Base-by-base conservation (phyloP, 805 yeast genomes). In the Komagataella populi region DNA sequence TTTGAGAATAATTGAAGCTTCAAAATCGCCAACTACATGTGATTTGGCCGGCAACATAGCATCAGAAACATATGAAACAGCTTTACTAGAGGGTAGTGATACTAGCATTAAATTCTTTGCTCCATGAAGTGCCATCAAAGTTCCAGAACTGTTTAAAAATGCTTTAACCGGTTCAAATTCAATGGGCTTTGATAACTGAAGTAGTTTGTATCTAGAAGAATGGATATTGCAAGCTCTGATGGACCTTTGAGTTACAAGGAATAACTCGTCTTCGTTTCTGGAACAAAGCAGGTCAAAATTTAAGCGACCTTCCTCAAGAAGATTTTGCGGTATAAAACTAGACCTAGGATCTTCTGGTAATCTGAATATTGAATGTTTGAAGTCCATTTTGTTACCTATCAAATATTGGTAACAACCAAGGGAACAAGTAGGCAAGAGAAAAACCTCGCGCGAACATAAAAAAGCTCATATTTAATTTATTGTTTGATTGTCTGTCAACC, bases 151-250 rank as follows among this genome's bases (percentile, higher is more conserved):
- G 54, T 68, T 69, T 49, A 66, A 52, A 2, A 49, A 51, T 22
- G 69, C 49, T 1, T 58, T 53, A 6, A 53, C 49, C 16, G 69
- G 63, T 20, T 56, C 57, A 48, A 58, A 58, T 17, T 54, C 56
- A 30, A 49, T 43, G 6, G 39, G n/a, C 4, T 23, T 43, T 22
- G 51, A 52, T 16, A 54, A 51, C 12, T 47, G 43, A 17, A 67
- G 49, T n/a, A 66, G 22, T 45, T 56, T 55, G 56, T 62, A 69
- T 1, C 58, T 52, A 23, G 49, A 52, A 3, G 62, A 57, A 23
- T 58, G 58, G 22, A 66, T 55, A 12, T 59, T 53, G 51, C 68
- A 62, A 49, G 64, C 59, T 56, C 74, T 57, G 2, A 70, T 59
- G 23, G 57, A 44, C 50, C 64, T 63, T 20, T 60, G 65, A 48